Conservation (phyloP, 805 yeast species). For the Cyberlindnera mycetangii region DNA sequence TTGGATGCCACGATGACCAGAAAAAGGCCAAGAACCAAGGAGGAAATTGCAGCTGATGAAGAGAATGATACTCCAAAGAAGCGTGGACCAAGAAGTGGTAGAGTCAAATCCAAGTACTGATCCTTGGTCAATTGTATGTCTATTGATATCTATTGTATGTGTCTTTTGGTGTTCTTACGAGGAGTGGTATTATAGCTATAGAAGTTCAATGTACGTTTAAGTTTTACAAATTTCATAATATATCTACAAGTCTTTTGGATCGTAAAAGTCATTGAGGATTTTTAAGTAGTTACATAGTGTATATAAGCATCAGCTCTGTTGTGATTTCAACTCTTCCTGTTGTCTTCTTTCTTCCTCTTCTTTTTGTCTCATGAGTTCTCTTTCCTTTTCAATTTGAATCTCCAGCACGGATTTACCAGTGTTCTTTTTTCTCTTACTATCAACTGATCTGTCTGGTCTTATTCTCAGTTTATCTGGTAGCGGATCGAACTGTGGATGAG, state of each 20-base stretch:
- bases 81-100: slow-evolving; percentile 20
- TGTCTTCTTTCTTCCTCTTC: slow-evolving; percentile 13
- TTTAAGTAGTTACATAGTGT: background rate
- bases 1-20: slow-evolving; percentile 17
- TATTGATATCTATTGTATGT: no score
- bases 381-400: slow-evolving; percentile 28
- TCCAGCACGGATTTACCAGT: slow-evolving; percentile 24
- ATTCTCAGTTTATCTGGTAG: slow-evolving; percentile 39
- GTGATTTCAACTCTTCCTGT: background rate
- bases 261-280: slow-evolving; percentile 1
- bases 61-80: slow-evolving; percentile 14
- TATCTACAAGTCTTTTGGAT: slow-evolving; percentile 1
- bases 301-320: background rate
- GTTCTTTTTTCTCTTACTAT: slow-evolving; percentile 8
- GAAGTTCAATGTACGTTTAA: no score
- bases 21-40: slow-evolving; percentile 15
- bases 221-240: no score
- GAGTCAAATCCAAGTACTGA: slow-evolving; percentile 15
- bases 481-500: slow-evolving; percentile 78
- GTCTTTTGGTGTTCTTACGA: no score
- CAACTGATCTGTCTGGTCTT: slow-evolving; percentile 31
- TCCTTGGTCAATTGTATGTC: background rate
- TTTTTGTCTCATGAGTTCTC: slow-evolving; percentile 18
- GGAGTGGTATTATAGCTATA: no score
- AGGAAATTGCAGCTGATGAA: slow-evolving; percentile 14